phyloP scores from a whole-genome alignment of 768 basidiomycete genomes.

The Albatrellus ellisii region DNA sequence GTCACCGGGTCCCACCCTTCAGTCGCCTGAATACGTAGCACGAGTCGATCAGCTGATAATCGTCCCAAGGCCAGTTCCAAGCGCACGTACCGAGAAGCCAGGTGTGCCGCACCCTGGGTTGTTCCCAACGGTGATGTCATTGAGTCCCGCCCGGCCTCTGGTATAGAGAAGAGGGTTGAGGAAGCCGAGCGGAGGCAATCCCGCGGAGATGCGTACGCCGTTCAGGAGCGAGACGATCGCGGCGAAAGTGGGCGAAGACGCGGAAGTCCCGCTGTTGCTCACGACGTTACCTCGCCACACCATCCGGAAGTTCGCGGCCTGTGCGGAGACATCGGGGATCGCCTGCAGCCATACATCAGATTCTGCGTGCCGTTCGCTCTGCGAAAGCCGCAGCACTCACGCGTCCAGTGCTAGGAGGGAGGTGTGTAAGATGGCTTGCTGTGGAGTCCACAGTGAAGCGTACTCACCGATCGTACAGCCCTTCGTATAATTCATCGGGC shows the following conservation, averaged over 20 bases:
- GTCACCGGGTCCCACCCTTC: conserved; percentile 8
- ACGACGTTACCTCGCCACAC: neutral
- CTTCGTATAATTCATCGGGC: conserved; percentile 32
- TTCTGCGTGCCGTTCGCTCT: too few relatives aligned
- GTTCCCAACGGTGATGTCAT: neutral
- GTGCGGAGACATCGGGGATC: conserved; percentile 5
- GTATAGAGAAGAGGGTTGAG: conserved; percentile 48
- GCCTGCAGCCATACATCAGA: too few relatives aligned
- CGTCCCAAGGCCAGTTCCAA: too few relatives aligned
- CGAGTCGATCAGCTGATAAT: neutral
- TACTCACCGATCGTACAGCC: conserved; percentile 35
- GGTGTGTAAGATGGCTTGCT: too few relatives aligned
- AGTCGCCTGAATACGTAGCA: conserved; percentile 2
- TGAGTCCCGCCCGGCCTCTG: neutral
- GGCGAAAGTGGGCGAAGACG: conserved; percentile 42
- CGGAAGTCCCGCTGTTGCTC: conserved; percentile 35
- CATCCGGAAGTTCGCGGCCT: neutral
- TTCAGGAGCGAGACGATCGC: conserved; percentile 31
- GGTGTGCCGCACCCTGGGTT: conserved; percentile 11
- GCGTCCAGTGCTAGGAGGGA: too few relatives aligned
- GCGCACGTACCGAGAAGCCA: conserved; percentile 5
- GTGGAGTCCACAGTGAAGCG: too few relatives aligned
- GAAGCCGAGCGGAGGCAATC: conserved; percentile 40
- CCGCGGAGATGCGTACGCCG: conserved; percentile 35
- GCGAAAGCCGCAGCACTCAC: too few relatives aligned